Conservation (phyloP, 1,284 basidiomycete genomes). For the Gomphus bonarii region DNA sequence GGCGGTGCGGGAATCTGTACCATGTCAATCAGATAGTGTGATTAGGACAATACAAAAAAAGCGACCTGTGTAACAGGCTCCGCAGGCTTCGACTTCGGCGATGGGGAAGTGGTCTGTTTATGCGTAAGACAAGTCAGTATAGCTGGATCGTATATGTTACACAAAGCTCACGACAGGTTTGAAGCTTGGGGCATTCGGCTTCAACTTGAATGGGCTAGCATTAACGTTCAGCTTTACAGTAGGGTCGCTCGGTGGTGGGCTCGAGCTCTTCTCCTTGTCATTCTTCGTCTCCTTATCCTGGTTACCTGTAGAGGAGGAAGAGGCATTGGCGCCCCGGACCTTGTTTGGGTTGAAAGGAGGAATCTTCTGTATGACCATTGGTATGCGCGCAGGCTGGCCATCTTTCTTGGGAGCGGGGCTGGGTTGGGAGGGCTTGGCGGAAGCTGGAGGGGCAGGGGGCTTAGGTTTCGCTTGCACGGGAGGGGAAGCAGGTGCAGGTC, state of each 20-base stretch:
- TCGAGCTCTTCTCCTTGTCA: slow-evolving; percentile 15
- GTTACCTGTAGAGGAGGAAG: slow-evolving; percentile 12
- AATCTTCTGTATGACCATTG: slow-evolving; percentile 79
- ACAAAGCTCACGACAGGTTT: slow-evolving; percentile 39
- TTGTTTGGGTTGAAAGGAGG: slow-evolving; percentile 81
- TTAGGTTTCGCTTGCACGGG: slow-evolving; percentile 11
- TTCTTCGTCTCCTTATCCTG: slow-evolving; percentile 13
- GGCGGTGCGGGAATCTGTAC: slow-evolving; percentile 22
- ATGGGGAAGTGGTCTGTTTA: slow-evolving; percentile 37
- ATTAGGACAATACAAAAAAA: slow-evolving; percentile 2
- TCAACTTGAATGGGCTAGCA: slow-evolving; percentile 74
- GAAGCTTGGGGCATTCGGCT: slow-evolving; percentile 69
- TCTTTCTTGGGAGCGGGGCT: slow-evolving; percentile 27
- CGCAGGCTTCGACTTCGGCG: slow-evolving; percentile 48
- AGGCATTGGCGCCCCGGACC: slow-evolving; percentile 19
- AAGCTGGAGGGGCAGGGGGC: slow-evolving; percentile 4
- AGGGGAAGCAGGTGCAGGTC: slow-evolving; percentile 17
- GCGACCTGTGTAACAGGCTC: slow-evolving; percentile 31
- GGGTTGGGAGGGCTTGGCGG: slow-evolving; percentile 9
- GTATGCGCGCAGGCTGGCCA: slow-evolving; percentile 27
- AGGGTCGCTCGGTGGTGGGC: slow-evolving; percentile 17
- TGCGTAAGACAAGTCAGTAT: slow-evolving; percentile 24
- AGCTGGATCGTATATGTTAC: background rate
- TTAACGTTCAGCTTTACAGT: slow-evolving; percentile 51
- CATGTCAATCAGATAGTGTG: slow-evolving; percentile 4